A percentile compares a stretch with the other conserved stretches of the same genome.
Conservation (phyloP, 2,329 filamentous ascomycete genomes). For the Aureobasidium sp. region DNA sequence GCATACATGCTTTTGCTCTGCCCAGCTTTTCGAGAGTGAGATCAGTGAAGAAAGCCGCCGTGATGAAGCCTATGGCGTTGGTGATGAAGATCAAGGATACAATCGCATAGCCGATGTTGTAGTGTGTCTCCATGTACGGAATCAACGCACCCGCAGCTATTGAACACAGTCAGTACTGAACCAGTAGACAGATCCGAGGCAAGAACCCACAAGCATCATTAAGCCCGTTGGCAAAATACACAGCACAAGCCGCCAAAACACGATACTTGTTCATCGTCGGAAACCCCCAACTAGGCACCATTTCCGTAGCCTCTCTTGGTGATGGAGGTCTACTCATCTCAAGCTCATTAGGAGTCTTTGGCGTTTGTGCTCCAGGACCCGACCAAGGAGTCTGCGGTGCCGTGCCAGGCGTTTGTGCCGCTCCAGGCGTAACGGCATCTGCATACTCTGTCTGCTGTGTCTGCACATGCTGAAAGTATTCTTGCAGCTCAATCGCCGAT, state of each 20-base stretch:
- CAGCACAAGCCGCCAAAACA: conserved; percentile 56
- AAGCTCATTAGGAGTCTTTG: conserved; percentile 36
- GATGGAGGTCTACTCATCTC: conserved; percentile 51
- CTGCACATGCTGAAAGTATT: background rate
- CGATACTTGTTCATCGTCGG: conserved; percentile 62
- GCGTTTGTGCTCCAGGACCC: conserved; percentile 21
- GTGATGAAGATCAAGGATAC: conserved; percentile 78
- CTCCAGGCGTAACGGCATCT: background rate
- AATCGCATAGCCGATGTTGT: conserved; percentile 67
- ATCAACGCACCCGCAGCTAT: conserved; percentile 65
- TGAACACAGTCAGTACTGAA: background rate
- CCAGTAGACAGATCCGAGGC: accelerated
- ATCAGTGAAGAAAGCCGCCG: conserved; percentile 64
- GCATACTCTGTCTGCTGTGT: background rate
- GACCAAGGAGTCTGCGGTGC: conserved; percentile 10
- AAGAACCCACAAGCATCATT: conserved; percentile 46
- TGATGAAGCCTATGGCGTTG: conserved; percentile 69
- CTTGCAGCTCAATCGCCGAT: background rate
- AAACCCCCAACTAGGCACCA: conserved; percentile 52
- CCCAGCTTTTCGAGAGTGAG: conserved; percentile 56
- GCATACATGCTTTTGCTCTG: conserved; percentile 55
- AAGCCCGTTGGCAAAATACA: conserved; percentile 63
- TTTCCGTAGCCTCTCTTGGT: conserved; percentile 36
- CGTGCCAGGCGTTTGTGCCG: conserved; percentile 17
- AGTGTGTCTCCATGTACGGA: conserved; percentile 71